These are phyloP conservation scores for Geotrichum carabidarum DNA, from an alignment of 1,139 yeast species.

Conservation along the genomic window DNA sequence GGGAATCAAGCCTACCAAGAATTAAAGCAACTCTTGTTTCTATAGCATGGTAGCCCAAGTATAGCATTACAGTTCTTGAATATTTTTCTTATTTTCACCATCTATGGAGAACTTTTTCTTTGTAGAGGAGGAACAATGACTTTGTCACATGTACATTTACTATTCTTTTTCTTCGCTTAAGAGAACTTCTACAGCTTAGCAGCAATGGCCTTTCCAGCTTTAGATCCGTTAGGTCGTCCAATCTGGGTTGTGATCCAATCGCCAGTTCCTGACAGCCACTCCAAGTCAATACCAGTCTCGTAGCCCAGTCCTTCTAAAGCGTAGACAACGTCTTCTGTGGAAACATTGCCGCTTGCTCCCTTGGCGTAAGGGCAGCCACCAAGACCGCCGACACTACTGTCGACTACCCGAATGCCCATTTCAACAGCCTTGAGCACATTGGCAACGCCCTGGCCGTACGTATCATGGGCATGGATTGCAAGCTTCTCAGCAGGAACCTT, in stretches of 20 bases:
- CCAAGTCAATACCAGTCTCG: conserved; percentile 35
- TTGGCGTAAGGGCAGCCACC: conserved; percentile 41
- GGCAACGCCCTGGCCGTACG: conserved; percentile 39
- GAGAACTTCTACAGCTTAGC: conserved; percentile 9
- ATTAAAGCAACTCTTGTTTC: not conserved
- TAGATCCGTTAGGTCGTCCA: conserved; percentile 31
- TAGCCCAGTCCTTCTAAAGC: conserved; percentile 37
- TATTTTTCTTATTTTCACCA: not conserved
- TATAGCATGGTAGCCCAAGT: not conserved
- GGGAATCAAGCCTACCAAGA: conserved; percentile 15
- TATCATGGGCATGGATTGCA: conserved; percentile 40
- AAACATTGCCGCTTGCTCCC: conserved; percentile 39
- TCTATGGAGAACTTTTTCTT: not conserved
- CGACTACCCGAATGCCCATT: conserved; percentile 36
- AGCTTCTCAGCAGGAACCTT: conserved; percentile 30
- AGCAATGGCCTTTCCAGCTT: conserved; percentile 33
- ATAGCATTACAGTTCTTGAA: not conserved
- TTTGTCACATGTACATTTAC: too few relatives aligned
- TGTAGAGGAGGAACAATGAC: not conserved
- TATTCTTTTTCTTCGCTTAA: not conserved
- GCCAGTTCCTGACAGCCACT: conserved; percentile 31
- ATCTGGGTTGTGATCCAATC: conserved; percentile 33
- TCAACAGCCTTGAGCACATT: conserved; percentile 36
- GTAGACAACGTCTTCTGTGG: conserved; percentile 38
- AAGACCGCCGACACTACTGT: conserved; percentile 36